Evolutionary conservation across 2,329 filamentous ascomycete genomes (phyloP).

Genomic region (Fusarium musae): DNA sequence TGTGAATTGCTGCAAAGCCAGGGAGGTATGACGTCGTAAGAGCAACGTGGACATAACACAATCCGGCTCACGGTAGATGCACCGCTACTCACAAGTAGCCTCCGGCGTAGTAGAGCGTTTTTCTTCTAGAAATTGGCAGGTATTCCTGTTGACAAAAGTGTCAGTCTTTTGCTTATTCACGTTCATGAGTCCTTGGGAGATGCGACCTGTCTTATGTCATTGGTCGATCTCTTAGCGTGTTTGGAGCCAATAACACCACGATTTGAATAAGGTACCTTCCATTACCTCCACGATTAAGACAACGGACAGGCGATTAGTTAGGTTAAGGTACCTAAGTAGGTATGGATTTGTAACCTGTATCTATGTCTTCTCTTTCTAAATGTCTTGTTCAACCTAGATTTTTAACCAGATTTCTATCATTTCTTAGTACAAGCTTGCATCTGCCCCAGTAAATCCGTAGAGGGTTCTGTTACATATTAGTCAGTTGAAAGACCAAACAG

Average conservation of each 20-base stretch:
- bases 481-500: neutral
- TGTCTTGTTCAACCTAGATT: neutral
- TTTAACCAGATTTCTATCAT: neutral
- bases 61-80: neutral
- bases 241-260: conserved; percentile 3
- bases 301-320: neutral
- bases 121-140: neutral
- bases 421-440: neutral
- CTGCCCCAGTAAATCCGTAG: neutral
- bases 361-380: neutral
- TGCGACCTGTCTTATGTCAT: conserved; percentile 25
- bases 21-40: conserved; percentile 3
- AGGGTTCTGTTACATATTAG: neutral
- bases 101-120: neutral
- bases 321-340: too few relatives aligned
- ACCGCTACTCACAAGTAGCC: neutral
- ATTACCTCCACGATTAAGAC: neutral
- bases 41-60: conserved; percentile 26
- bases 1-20: conserved; percentile 20
- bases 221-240: conserved; percentile 3
- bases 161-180: conserved; percentile 20
- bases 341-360: neutral
- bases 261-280: neutral
- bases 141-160: neutral
- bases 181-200: conserved; percentile 1